Conservation (phyloP, 108 stramenopile genomes). For the Skeletonema costatum region DNA sequence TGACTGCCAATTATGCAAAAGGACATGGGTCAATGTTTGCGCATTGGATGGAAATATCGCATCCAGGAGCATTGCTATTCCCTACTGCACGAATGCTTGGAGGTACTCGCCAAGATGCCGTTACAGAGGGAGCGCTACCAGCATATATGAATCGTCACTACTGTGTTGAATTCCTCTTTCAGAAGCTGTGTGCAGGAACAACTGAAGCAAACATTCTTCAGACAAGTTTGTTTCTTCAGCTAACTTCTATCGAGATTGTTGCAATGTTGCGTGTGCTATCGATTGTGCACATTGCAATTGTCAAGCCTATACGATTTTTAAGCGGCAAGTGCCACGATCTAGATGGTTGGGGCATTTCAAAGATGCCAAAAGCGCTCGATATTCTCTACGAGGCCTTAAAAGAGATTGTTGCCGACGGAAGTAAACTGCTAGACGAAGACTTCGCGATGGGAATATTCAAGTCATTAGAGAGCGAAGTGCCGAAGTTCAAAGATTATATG, state of each 20-base stretch:
- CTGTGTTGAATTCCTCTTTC: constrained; percentile 10
- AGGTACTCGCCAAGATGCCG: constrained; percentile 20
- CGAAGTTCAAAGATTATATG: no score
- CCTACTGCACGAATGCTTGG: constrained; percentile 2
- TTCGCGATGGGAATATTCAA: constrained; percentile 16
- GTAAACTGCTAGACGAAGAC: constrained; percentile 12
- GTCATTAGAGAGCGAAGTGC: no score
- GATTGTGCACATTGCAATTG: constrained; percentile 12
- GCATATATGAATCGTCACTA: constrained; percentile 1
- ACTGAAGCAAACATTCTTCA: neutral
- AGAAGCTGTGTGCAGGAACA: constrained; percentile 3
- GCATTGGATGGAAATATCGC: neutral
- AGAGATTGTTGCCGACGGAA: neutral
- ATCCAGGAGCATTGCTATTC: constrained; percentile 9
- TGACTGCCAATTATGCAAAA: constrained; percentile 23
- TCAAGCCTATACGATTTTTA: constrained; percentile 5
- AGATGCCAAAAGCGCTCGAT: constrained; percentile 1
- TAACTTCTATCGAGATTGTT: constrained; percentile 8
- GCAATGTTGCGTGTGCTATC: constrained; percentile 9
- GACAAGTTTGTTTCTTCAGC: neutral
- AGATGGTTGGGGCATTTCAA: neutral
- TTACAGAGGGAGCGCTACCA: neutral
- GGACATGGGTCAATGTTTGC: constrained; percentile 18
- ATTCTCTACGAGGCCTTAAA: constrained; percentile 1
- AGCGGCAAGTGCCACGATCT: neutral